A percentile compares a stretch with the other conserved stretches of the same genome.
phyloP scores from a whole-genome alignment of 129 eudicot species.

The Silybum marianum region DNA sequence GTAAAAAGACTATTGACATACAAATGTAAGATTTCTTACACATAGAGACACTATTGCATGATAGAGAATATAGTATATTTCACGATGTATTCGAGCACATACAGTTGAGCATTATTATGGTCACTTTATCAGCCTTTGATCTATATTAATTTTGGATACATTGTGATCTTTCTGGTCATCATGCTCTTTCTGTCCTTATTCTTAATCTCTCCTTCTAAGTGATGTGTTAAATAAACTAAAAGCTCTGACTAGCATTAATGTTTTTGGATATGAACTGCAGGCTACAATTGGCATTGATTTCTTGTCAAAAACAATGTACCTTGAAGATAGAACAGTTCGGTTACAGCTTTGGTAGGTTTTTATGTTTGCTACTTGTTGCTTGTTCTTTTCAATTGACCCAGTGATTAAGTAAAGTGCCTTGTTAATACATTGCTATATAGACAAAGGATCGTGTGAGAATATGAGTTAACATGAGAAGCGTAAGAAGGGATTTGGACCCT shows the following conservation, averaged over 20 bases:
- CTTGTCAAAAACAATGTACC: conserved; percentile 85
- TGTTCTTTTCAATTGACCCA: not conserved
- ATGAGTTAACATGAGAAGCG: too few relatives aligned
- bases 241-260: not conserved
- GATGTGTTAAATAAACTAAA: not conserved
- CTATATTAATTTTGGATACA: not conserved
- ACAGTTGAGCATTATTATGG: not conserved
- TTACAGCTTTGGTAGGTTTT: conserved; percentile 73
- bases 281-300: conserved; percentile 90
- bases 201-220: not conserved
- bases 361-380: not conserved
- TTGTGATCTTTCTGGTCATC: too few relatives aligned
- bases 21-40: not conserved
- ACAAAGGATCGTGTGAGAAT: too few relatives aligned
- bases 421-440: not conserved
- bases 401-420: not conserved
- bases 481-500: too few relatives aligned
- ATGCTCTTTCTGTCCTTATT: too few relatives aligned
- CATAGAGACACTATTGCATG: not conserved
- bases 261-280: conserved; percentile 43
- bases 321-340: conserved; percentile 85
- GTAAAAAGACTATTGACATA: not conserved
- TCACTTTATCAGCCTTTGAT: not conserved
- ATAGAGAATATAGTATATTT: too few relatives aligned
- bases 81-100: too few relatives aligned